Conservation (phyloP, 495 filamentous ascomycete genomes). For the Apodospora peruviana region DNA sequence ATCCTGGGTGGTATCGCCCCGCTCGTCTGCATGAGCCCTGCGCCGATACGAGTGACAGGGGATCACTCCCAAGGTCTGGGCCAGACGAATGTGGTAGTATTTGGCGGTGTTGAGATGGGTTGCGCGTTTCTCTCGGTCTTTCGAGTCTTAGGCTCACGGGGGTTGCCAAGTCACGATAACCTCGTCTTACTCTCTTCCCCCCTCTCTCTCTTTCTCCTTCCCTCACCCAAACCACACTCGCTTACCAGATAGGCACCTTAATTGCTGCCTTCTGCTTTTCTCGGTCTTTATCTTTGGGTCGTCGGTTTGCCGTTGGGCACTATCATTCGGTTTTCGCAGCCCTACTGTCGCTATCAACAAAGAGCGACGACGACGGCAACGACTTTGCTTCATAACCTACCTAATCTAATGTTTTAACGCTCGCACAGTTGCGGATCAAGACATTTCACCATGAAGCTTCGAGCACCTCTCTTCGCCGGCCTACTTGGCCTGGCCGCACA, state of each 20-base stretch:
- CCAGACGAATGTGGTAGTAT: background rate
- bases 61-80: background rate
- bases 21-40: slow-evolving; percentile 1
- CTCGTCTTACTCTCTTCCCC: background rate
- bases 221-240: background rate
- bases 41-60: slow-evolving; percentile 8
- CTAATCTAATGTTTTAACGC: slow-evolving; percentile 14
- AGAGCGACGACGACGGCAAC: background rate
- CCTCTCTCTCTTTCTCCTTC: background rate
- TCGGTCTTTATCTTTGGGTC: background rate
- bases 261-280: background rate
- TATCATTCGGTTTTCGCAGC: background rate
- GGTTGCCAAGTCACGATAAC: background rate
- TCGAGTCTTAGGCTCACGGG: background rate
- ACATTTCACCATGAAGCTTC: slow-evolving; percentile 18
- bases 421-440: background rate
- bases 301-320: background rate
- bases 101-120: background rate
- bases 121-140: background rate
- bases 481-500: slow-evolving; percentile 27
- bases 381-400: background rate
- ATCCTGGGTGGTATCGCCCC: background rate
- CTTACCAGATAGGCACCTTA: background rate
- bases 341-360: background rate
- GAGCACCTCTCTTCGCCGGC: slow-evolving; percentile 16